These are phyloP conservation scores for Trichoderma sp. DNA, from an alignment of 2,329 filamentous ascomycete genomes.

Conservation along the genomic window DNA sequence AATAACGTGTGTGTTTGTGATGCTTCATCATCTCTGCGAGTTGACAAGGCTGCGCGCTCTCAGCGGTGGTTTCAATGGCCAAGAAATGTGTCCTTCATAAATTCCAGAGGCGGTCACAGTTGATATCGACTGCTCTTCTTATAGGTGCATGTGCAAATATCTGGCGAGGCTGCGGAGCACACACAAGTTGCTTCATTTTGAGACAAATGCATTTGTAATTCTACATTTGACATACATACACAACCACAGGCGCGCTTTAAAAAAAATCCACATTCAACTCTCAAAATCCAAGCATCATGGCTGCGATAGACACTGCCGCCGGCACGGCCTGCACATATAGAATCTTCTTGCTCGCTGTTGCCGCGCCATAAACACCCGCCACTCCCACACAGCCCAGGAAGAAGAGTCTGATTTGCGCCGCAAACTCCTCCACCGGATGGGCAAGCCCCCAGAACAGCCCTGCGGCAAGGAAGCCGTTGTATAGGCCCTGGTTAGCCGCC, in stretches of 20 bases:
- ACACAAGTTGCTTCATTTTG: background rate
- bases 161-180: background rate
- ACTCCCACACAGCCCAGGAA: constrained; percentile 45
- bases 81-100: background rate
- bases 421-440: constrained; percentile 43
- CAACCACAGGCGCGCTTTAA: background rate
- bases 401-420: constrained; percentile 44
- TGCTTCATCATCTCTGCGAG: background rate
- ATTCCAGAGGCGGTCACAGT: background rate
- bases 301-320: constrained; percentile 18
- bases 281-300: constrained; percentile 12
- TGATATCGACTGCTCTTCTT: background rate
- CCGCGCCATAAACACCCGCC: constrained; percentile 45
- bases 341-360: constrained; percentile 41
- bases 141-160: background rate
- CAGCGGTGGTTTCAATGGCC: background rate
- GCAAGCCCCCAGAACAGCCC: constrained; percentile 47
- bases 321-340: constrained; percentile 41
- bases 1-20: background rate
- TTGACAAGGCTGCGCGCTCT: background rate
- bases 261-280: background rate
- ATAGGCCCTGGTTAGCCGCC: constrained; percentile 51
- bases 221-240: background rate
- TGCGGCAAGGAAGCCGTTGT: constrained; percentile 52
- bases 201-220: background rate